Evolutionary conservation across 192 early-diverging fungal genomes (phyloP), one percentile per base, ranked within the genome.

Genomic region (Gryganskiella cystojenkinii): DNA sequence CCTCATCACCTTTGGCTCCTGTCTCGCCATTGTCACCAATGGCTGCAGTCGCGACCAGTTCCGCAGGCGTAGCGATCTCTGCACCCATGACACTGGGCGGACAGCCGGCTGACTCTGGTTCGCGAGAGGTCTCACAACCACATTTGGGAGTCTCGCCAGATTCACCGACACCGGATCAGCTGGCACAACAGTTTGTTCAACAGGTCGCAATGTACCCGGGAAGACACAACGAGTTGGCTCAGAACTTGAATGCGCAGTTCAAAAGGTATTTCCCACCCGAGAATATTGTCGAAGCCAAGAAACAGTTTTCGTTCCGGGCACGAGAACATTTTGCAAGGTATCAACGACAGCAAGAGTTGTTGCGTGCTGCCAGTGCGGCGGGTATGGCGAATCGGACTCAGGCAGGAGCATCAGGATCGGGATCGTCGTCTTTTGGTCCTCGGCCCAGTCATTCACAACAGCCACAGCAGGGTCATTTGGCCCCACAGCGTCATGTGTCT

Each of bases 111-210:
- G n/a, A n/a, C 33, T 57, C 56, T 15, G 33, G 15, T 33, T 57
- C 56, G 3, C 4, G n/a, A 40, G 33, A 17, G 56, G 37, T 40
- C 37, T 40, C 37, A 13, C 37, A 40, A 13, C 71, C 56, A 27
- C 71, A 73, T 28, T 65, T 78, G 24, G 74, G 74, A 22, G 50
- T 64, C 31, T 46, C 66, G 7, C 66, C 66, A 5, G 74, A 78
- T 27, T 78, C 74, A 6, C 74, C 74, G 1, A 78, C 74, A 4
- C 74, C 74, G 8, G 74, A 78, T 46, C 65, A 68, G 19, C 66
- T 78, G 30, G 74, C 74, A 6, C 74, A 69, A 27, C 74, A 65
- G 13, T 78, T 78, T 40, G 74, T 78, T n/a, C 66, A 78, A 31
- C 66, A 78, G 56, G 74, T 67, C 30, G 74, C 74, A 4, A 44